phyloP scores from a whole-genome alignment of 352 stramenopile genomes.

The Phytophthora crassamura region DNA sequence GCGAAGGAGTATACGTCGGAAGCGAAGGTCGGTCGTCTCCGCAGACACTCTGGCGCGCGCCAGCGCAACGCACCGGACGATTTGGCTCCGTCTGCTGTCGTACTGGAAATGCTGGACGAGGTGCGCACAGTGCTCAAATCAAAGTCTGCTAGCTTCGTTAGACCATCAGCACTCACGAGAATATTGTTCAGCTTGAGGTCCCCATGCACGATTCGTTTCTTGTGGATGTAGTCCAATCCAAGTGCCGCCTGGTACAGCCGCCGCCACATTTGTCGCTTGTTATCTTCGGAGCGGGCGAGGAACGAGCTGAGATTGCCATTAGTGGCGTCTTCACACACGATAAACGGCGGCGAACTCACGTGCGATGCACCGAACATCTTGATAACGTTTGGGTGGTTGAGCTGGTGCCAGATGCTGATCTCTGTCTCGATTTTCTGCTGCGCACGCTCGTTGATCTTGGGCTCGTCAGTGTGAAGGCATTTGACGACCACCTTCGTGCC shows the following conservation, averaged over 20 bases:
- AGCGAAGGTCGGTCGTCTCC: neutral
- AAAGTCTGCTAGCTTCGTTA: too few species aligned
- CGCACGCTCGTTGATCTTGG: neutral
- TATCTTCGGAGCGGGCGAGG: too few species aligned
- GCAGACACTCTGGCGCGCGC: neutral
- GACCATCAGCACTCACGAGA: slow-evolving; percentile 13
- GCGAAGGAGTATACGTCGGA: slow-evolving; percentile 5
- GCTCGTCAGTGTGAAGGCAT: slow-evolving; percentile 10
- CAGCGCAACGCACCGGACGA: slow-evolving; percentile 1
- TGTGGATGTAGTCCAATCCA: too few species aligned
- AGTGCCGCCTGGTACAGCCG: slow-evolving; percentile 33
- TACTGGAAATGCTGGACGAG: neutral
- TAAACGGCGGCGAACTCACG: slow-evolving; percentile 25
- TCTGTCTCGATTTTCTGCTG: slow-evolving; percentile 20
- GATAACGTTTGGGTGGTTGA: slow-evolving; percentile 41
- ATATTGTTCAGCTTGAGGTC: slow-evolving; percentile 17
- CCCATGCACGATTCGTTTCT: slow-evolving; percentile 6
- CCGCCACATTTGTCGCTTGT: too few species aligned
- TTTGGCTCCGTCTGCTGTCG: too few species aligned
- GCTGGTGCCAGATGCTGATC: slow-evolving; percentile 22
- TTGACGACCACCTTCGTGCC: slow-evolving; percentile 40
- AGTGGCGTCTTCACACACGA: slow-evolving; percentile 28
- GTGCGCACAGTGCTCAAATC: too few species aligned
- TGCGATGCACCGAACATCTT: slow-evolving; percentile 39
- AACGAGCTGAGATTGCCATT: slow-evolving; percentile 30